Conservation (phyloP, 2,329 filamentous ascomycete species). For the Sphaerulina populicola region DNA sequence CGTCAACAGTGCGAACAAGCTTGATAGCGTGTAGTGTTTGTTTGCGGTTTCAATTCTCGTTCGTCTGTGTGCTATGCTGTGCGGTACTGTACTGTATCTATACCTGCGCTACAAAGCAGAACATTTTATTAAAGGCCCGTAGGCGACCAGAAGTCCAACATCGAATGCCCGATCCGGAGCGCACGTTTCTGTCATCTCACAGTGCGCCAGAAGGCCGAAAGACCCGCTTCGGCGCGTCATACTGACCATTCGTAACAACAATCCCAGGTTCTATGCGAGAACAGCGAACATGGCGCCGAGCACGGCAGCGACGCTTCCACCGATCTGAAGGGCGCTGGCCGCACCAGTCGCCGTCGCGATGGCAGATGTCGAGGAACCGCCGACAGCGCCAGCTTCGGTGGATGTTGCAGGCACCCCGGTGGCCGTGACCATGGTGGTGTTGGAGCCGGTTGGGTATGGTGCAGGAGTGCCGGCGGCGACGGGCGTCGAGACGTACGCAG, state of each 20-base stretch:
- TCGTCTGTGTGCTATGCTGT: neutral
- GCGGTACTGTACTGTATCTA: neutral
- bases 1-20: neutral
- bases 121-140: neutral
- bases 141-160: neutral
- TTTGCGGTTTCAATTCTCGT: neutral
- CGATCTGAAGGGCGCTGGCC: slow-evolving; percentile 12
- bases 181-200: neutral
- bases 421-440: slow-evolving; percentile 15
- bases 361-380: slow-evolving; percentile 5
- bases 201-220: neutral
- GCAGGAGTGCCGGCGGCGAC: slow-evolving; percentile 8
- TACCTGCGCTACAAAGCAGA: neutral
- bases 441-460: slow-evolving; percentile 17
- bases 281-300: slow-evolving; percentile 16
- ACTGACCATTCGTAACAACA: neutral
- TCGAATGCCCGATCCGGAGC: neutral
- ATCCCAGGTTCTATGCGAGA: slow-evolving; percentile 12
- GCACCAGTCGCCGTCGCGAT: slow-evolving; percentile 8
- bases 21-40: neutral
- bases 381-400: slow-evolving; percentile 12
- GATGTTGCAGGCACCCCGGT: slow-evolving; percentile 8
- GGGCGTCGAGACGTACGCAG: slow-evolving; percentile 5
- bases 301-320: slow-evolving; percentile 12
- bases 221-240: neutral